Evolutionary conservation across 2,329 filamentous ascomycete genomes (phyloP), one percentile per base, ranked within the genome.

Genomic region (Dactylellina cionopaga): DNA sequence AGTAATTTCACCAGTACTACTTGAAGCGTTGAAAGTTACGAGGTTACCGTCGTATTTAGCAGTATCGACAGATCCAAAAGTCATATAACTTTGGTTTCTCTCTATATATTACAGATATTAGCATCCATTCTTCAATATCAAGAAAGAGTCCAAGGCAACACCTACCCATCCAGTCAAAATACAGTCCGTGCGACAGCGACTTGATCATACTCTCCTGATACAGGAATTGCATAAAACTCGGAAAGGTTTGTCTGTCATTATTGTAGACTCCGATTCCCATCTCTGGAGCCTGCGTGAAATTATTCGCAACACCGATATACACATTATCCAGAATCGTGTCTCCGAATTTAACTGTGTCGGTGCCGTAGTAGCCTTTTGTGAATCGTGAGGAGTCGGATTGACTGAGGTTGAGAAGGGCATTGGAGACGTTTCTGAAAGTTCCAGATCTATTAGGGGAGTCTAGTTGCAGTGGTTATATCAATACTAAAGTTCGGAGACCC

Each of bases 181-280:
- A 70, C 10, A 70, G 49, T 1, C 65, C 65, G 17, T 70, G 65
- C 6, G 65, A 47, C 11, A 70, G 39, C 7, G 54, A 70, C 39
- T 63, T 62, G 24, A 70, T 63, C 27, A 63, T 49, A 10, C 49
- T 62, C 10, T 46, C 25, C 17, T 70, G 65, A 13, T 56, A 55
- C 22, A 70, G 25, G 15, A 47, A 56, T 15, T 70, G 43, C 56
- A 70, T 62, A 37, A 70, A 70, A 39, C 65, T 63, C 13, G 65
- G 65, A 17, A 63, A 70, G 0, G 65, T 63, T n/a, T 70, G 56
- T n/a, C 51, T 62, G 37, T 56, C 35, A 15, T 25, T 58, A 44
- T 63, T 56, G 37, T 70, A 70, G 10, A 70, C 41, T n/a, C 56
- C 65, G n/a, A 70, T 70, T 17, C 65, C 65, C 17, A 70, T 22